phyloP scores from a whole-genome alignment of 257 asterid species.

The Solanum neorickii region DNA sequence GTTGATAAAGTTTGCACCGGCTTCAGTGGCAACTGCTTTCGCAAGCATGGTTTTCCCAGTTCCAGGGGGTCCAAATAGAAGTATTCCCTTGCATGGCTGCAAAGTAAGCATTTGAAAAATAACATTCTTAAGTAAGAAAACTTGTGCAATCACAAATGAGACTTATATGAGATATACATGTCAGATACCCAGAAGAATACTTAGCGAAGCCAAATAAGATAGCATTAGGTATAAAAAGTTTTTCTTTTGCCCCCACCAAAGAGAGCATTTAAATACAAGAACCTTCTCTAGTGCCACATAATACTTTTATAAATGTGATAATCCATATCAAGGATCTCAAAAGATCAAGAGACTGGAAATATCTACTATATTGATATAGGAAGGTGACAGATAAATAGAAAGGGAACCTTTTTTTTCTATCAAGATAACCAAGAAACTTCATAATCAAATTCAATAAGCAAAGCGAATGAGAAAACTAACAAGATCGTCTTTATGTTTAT shows the following conservation, averaged over 20 bases:
- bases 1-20: conserved; percentile 86
- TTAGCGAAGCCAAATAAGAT: background rate
- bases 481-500: background rate
- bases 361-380: background rate
- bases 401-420: background rate
- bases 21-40: conserved; percentile 93
- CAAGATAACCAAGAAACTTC: background rate
- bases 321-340: background rate
- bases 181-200: background rate
- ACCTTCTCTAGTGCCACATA: background rate
- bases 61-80: conserved; percentile 86
- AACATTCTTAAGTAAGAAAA: background rate
- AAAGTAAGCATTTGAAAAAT: background rate
- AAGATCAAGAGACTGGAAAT: background rate
- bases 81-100: conserved; percentile 94
- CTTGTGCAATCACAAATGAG: background rate
- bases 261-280: background rate
- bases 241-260: background rate
- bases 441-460: background rate
- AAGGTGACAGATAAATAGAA: background rate
- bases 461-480: background rate
- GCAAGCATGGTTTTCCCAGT: conserved; percentile 95
- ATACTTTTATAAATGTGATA: background rate
- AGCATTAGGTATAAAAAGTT: background rate
- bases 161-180: background rate